These are phyloP conservation scores for Colletotrichum destructivum DNA, from an alignment of 2,329 filamentous ascomycete species.

Conservation along the genomic window DNA sequence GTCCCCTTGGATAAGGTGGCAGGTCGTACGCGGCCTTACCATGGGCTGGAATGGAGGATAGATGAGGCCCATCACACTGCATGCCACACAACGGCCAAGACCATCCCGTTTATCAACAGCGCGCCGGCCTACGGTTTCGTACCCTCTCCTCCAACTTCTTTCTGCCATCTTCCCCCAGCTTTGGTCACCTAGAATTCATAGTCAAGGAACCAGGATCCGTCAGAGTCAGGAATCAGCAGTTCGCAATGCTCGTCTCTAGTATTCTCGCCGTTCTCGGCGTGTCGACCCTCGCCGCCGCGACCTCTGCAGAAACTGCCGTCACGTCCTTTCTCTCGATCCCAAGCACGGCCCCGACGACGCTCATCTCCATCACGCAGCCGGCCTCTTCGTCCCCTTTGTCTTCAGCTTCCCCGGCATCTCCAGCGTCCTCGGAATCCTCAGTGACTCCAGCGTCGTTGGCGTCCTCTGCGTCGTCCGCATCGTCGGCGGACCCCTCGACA, in stretches of 20 bases:
- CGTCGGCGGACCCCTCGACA: not conserved
- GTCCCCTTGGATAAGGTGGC: not conserved
- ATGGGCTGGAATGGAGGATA: conserved; percentile 29
- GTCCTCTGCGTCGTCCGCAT: no score
- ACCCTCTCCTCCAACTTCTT: not conserved
- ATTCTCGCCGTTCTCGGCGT: conserved; percentile 31
- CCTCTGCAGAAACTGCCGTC: not conserved
- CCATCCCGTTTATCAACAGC: conserved; percentile 13
- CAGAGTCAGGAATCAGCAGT: not conserved
- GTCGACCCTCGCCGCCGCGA: conserved; percentile 17
- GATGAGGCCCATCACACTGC: conserved; percentile 25
- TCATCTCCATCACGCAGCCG: not conserved
- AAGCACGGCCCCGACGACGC: not conserved
- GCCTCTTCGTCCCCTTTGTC: not conserved
- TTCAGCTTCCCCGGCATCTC: not conserved
- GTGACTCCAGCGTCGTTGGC: not conserved
- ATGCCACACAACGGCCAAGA: conserved; percentile 6
- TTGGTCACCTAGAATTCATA: no score
- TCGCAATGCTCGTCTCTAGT: conserved; percentile 7
- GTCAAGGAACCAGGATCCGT: no score
- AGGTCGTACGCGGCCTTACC: not conserved
- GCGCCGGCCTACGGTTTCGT: not conserved
- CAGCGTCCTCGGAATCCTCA: not conserved
- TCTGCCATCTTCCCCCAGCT: not conserved
- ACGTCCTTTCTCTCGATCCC: not conserved